Evolutionary conservation across 2,329 filamentous ascomycete species (phyloP), one percentile per base, ranked within the genome.

Genomic region (Cladosporium phlei): DNA sequence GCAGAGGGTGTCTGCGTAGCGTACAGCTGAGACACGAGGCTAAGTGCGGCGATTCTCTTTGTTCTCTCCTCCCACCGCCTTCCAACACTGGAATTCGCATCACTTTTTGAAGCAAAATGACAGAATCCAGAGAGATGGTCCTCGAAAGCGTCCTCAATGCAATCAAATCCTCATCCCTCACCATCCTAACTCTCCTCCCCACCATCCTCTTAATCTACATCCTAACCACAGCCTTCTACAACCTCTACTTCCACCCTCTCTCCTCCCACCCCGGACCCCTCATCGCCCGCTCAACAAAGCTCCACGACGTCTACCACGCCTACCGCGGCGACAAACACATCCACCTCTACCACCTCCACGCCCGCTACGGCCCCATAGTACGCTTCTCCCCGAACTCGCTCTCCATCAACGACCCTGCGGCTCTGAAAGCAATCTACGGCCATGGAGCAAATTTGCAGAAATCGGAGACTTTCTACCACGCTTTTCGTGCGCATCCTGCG

Each of bases 381-480:
- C 53, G 56, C n/a, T 58, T 55, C 29, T 53, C 56, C 19, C 56
- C 56, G 16, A 57, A 57, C 57, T 21, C 52, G 9, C 52, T 59
- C 9, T 54, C 53, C 6, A 57, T 58, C 37, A 58, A 57, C 34
- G 53, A 59, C 17, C 56, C 57, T 9, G 48, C 46, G 2, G 69
- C 68, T 0, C 56, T 75, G 9, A 71, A 70, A 48, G 63, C 66
- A n/a, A 74, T 76, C 54, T 75, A 76, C 51, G 65, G 69, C 19
- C 67, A 68, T 58, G 63, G 66, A 19, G 63, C 68, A 27, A 72
- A 75, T 53, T 67, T 75, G n/a, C 66, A 69, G 43, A 76, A 76
- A 51, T 68, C 70, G 0, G 27, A 30, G 8, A 62, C 67, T 34
- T 73, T 71, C 50, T 75, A 76, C 57, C 64, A 65, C 19, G 69